Base-by-base conservation (phyloP, 2,329 filamentous ascomycete species). In the Spiromastix sp. region DNA sequence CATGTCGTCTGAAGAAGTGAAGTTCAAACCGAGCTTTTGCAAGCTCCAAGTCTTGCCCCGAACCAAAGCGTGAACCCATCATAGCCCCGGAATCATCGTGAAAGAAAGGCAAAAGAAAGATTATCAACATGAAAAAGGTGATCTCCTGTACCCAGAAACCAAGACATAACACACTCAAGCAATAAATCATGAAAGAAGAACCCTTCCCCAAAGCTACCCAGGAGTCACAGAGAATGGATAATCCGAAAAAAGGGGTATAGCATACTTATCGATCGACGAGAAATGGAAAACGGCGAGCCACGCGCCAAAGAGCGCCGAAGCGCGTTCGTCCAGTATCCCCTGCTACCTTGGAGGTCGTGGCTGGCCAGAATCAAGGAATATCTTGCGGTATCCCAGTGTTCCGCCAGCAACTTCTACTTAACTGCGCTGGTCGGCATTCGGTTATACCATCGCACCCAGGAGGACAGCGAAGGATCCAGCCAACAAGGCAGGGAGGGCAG, bases 401-500 rank as follows among this genome's bases (percentile, higher is more conserved):
- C n/a, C n/a, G n/a, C n/a, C n/a, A n/a, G n/a, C n/a, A n/a, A n/a
- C n/a, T n/a, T n/a, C n/a, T n/a, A n/a, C n/a, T n/a, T 18, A 10
- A 29, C 12, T 15, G 18, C 16, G n/a, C 17, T 16, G 9, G n/a
- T 18, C 16, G 19, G 17, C 27, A 30, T 30, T 7, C 32, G 31
- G 41, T 52, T 56, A 63, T 32, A 61, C 41, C 37, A 48, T 42
- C 24, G 45, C 48, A 20, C 56, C 57, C 42, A 63, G 29, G 37
- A 59, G 42, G 34, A 60, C 43, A 29, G 56, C 58, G 29, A 63
- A 45, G 11, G 56, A 59, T 26, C 60, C 59, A 13, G 56, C 58
- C 16, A 54, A 46, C 6, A 48, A 15, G 13, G 32, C 32, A 17
- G 42, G 38, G 9, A 44, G 47, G 27, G 35, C 41, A 22, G 38